Percentiles rank a stretch among this genome's conserved stretches.
These are phyloP conservation scores for Blepharisma undulans DNA, from an alignment of 169 alveolate genomes.

Conservation along the genomic window DNA sequence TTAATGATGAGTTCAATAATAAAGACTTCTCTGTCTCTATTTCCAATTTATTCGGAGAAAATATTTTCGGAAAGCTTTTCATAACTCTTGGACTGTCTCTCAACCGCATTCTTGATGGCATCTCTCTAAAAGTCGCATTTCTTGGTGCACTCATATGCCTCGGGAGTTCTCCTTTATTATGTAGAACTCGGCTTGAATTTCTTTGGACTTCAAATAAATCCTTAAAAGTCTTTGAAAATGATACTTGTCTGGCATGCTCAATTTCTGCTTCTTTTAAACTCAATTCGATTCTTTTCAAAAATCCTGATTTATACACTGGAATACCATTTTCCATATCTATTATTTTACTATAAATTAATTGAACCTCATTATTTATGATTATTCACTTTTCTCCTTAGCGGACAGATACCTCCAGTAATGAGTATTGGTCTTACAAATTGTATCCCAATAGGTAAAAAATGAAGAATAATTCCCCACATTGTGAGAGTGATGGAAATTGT, in stretches of 20 bases:
- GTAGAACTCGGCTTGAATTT: background rate
- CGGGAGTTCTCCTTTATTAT: background rate
- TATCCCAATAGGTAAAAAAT: constrained; percentile 66
- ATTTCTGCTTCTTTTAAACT: background rate
- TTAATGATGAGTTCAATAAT: background rate
- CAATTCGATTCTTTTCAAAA: background rate
- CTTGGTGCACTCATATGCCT: background rate
- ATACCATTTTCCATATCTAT: background rate
- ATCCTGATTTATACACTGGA: background rate
- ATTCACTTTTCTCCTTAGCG: background rate
- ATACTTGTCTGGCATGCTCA: background rate
- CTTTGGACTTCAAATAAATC: background rate
- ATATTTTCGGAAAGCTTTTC: background rate
- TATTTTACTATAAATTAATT: too few species aligned
- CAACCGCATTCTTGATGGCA: background rate
- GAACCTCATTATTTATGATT: background rate
- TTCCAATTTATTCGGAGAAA: background rate
- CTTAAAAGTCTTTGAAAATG: background rate
- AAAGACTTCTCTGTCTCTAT: background rate
- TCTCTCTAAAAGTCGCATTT: background rate
- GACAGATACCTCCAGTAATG: constrained; percentile 38
- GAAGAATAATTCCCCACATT: constrained; percentile 63
- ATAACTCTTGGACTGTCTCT: background rate
- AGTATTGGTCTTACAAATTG: constrained; percentile 47
- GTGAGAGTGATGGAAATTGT: constrained; percentile 68